These are phyloP conservation scores for Leccinum obscurum DNA, from an alignment of 768 basidiomycete species.

Conservation along the genomic window DNA sequence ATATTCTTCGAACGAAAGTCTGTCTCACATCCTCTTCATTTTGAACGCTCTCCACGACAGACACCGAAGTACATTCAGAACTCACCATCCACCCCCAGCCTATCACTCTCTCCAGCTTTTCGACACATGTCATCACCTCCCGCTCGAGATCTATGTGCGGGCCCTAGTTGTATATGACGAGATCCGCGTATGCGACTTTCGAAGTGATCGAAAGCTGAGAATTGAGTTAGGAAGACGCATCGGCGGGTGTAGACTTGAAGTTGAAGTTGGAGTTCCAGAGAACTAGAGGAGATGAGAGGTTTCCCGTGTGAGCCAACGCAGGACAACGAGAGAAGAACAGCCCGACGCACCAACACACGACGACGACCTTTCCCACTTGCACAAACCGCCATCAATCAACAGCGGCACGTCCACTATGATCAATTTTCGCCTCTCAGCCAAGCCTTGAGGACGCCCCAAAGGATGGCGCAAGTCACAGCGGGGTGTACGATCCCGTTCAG, in stretches of 20 bases:
- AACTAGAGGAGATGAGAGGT: conserved; percentile 43
- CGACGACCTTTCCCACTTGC: conserved; percentile 78
- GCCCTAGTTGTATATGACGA: conserved; percentile 89
- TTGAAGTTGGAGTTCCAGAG: conserved; percentile 65
- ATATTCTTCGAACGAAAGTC: too few relatives aligned
- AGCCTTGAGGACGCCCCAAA: conserved; percentile 36
- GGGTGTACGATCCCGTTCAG: conserved; percentile 91
- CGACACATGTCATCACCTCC: conserved; percentile 36
- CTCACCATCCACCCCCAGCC: conserved; percentile 63
- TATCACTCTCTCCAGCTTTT: conserved; percentile 43
- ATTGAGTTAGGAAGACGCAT: conserved; percentile 59
- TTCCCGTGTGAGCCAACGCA: background rate
- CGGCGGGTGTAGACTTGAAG: conserved; percentile 59
- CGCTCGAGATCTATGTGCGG: conserved; percentile 64
- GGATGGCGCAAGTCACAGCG: conserved; percentile 56
- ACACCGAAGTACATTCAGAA: conserved; percentile 46
- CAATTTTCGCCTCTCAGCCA: conserved; percentile 81
- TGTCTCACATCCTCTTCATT: conserved; percentile 13
- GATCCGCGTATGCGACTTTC: conserved; percentile 81
- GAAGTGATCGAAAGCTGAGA: conserved; percentile 76
- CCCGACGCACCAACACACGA: conserved; percentile 84
- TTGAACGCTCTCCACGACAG: conserved; percentile 36
- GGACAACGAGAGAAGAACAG: conserved; percentile 3
- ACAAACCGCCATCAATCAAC: conserved; percentile 85
- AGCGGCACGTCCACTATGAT: conserved; percentile 90